These are phyloP conservation scores for Phytophthora kernoviae DNA, from an alignment of 352 stramenopile species.

Conservation along the genomic window DNA sequence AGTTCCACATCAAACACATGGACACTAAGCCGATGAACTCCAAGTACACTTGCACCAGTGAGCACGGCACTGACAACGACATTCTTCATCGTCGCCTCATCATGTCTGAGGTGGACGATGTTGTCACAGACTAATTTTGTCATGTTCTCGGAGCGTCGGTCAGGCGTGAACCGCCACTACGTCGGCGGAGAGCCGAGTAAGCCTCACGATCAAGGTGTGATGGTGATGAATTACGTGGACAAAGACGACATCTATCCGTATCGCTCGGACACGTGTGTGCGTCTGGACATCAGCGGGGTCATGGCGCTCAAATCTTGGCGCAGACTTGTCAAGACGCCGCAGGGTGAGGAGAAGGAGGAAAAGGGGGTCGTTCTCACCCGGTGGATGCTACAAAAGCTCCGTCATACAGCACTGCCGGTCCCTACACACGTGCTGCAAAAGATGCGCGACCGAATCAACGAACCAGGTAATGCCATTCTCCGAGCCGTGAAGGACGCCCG, in stretches of 20 bases:
- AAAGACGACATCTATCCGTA: conserved; percentile 47
- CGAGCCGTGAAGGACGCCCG: conserved; percentile 22
- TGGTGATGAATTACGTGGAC: conserved; percentile 45
- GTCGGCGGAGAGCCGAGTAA: conserved; percentile 11
- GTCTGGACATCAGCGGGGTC: conserved; percentile 35
- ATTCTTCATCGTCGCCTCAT: conserved; percentile 46
- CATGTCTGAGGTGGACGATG: conserved; percentile 35
- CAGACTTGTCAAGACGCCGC: conserved; percentile 23
- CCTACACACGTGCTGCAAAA: conserved; percentile 27
- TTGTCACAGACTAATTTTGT: conserved; percentile 48
- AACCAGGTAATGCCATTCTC: conserved; percentile 36
- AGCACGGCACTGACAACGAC: conserved; percentile 28
- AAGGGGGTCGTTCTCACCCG: conserved; percentile 31
- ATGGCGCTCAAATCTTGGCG: conserved; percentile 40
- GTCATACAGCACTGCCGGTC: conserved; percentile 23
- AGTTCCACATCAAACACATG: conserved; percentile 51
- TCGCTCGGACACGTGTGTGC: conserved; percentile 26
- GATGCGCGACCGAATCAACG: conserved; percentile 41
- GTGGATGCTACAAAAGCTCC: conserved; percentile 37
- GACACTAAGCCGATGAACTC: conserved; percentile 29
- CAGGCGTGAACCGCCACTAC: conserved; percentile 2
- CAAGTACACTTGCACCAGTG: conserved; percentile 39
- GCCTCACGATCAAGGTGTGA: conserved; percentile 27
- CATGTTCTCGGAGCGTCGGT: conserved; percentile 36
- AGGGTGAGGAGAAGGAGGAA: conserved; percentile 27